Evolutionary conservation across 371 early-diverging fungal species (phyloP).

Genomic region (Saksenaea oblongispora): DNA sequence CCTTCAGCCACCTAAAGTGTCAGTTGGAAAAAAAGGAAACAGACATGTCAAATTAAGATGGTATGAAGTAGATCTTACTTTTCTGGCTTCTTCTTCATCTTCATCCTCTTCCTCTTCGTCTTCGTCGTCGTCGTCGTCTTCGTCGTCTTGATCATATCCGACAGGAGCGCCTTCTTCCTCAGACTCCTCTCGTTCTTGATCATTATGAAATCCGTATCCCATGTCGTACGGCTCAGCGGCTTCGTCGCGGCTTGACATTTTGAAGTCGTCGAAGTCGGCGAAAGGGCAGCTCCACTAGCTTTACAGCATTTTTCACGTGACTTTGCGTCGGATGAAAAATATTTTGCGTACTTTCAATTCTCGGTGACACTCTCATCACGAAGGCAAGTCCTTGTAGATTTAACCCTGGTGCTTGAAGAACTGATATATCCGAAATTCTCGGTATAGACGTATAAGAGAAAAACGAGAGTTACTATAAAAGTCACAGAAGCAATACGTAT

Average conservation of each 20-base stretch:
- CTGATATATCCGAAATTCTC: no score
- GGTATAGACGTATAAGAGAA: no score
- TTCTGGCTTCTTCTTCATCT: slow-evolving; percentile 7
- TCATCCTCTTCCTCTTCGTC: slow-evolving; percentile 2
- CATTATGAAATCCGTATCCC: neutral
- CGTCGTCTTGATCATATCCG: neutral
- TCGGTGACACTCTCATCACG: no score
- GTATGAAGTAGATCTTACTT: neutral
- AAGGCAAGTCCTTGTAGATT: no score
- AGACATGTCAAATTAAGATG: neutral
- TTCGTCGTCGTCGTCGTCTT: neutral
- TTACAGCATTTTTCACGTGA: no score
- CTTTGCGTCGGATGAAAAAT: no score
- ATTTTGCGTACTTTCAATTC: no score
- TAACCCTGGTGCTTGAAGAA: no score
- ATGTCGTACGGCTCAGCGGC: neutral
- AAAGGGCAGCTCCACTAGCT: neutral
- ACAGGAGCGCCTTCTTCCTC: neutral
- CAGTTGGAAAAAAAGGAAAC: neutral
- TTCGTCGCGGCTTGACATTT: slow-evolving; percentile 5
- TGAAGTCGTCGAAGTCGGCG: neutral
- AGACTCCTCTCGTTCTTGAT: neutral
- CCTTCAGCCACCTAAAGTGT: slow-evolving; percentile 57
- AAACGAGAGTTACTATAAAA: no score
- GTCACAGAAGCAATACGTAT: no score